Evolutionary conservation across 805 yeast genomes (phyloP).

Genomic region (Nakazawaea ernobii): DNA sequence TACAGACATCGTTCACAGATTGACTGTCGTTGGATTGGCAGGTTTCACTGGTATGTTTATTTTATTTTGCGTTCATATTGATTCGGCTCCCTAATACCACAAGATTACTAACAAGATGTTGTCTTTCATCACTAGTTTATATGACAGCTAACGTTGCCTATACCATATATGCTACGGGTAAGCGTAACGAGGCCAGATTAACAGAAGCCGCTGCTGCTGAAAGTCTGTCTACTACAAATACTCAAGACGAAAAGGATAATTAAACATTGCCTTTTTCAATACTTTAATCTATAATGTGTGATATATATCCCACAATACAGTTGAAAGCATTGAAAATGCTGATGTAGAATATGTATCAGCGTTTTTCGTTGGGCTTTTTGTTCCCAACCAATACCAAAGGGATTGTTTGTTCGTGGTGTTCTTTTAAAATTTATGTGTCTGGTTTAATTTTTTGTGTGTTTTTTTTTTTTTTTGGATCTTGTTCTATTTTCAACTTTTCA

Average conservation of each 20-base stretch:
- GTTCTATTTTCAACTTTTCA: too few relatives aligned
- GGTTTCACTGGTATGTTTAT: conserved; percentile 35
- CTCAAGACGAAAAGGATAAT: conserved; percentile 7
- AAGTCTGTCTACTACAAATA: not conserved
- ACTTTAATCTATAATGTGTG: too few relatives aligned
- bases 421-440: too few relatives aligned
- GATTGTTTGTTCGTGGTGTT: too few relatives aligned
- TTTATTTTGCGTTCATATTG: too few relatives aligned
- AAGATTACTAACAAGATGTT: not conserved
- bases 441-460: too few relatives aligned
- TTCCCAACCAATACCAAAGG: too few relatives aligned
- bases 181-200: conserved; percentile 40
- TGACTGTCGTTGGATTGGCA: conserved; percentile 60
- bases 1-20: conserved; percentile 67
- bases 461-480: too few relatives aligned
- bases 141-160: conserved; percentile 47
- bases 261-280: not conserved
- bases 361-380: not conserved
- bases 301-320: too few relatives aligned
- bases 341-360: too few relatives aligned
- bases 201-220: conserved; percentile 18
- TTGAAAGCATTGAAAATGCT: too few relatives aligned
- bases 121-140: conserved; percentile 23
- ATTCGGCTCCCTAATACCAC: too few relatives aligned
- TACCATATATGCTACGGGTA: conserved; percentile 48